Conservation (phyloP, 176 grass and related monocot species). For the Chloris gayana region DNA sequence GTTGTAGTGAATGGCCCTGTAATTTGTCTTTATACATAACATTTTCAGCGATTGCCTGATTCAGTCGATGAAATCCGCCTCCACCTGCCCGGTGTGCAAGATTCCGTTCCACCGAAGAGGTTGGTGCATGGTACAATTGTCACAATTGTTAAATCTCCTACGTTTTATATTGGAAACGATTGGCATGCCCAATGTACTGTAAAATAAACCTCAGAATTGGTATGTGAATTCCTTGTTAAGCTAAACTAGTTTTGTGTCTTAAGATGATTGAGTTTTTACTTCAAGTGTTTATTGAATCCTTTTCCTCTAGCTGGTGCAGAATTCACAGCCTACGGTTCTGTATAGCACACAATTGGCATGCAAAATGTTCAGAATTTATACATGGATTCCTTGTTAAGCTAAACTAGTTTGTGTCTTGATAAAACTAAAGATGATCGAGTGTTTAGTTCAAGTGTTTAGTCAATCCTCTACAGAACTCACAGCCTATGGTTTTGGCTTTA, state of each 20-base stretch:
- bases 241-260: background rate
- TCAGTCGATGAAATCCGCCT: conserved; percentile 76
- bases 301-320: too few species aligned
- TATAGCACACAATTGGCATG: background rate
- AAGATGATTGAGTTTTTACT: background rate
- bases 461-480: too few species aligned
- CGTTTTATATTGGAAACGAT: background rate
- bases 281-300: too few species aligned
- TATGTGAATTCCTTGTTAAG: background rate
- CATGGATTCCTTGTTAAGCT: too few species aligned
- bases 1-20: background rate
- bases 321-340: too few species aligned
- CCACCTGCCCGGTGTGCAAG: conserved; percentile 85
- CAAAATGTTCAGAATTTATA: too few species aligned
- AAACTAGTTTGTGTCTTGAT: background rate
- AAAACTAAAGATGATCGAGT: too few species aligned
- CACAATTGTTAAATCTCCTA: background rate
- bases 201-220: background rate
- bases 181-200: background rate
- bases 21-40: background rate
- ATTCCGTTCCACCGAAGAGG: conserved; percentile 80
- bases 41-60: conserved; percentile 60
- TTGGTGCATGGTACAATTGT: conserved; percentile 12
- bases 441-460: too few species aligned
- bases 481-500: conserved; percentile 22